Evolutionary conservation across 2,329 filamentous ascomycete genomes (phyloP).

Genomic region (Eutypa lata): DNA sequence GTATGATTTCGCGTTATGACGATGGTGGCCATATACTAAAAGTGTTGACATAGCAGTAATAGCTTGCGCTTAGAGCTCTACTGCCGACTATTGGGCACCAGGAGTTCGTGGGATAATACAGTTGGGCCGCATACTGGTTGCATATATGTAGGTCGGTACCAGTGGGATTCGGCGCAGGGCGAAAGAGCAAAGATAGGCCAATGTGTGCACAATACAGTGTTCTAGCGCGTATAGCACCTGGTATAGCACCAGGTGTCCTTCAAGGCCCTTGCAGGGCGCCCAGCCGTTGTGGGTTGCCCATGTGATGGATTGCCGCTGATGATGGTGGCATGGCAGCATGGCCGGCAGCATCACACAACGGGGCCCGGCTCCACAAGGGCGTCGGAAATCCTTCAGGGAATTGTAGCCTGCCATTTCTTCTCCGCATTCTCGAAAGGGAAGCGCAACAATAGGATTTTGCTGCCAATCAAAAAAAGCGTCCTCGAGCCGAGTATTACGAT

Average conservation of each 20-base stretch:
- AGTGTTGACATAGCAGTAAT: background rate
- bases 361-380: background rate
- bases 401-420: slow-evolving; percentile 17
- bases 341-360: background rate
- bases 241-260: slow-evolving; percentile 4
- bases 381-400: slow-evolving; percentile 1
- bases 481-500: slow-evolving; percentile 18
- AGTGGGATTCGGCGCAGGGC: slow-evolving; percentile 7
- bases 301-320: slow-evolving; percentile 18
- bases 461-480: slow-evolving; percentile 24
- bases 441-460: slow-evolving; percentile 4
- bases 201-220: background rate
- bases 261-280: slow-evolving; percentile 16
- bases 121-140: slow-evolving; percentile 28
- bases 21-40: background rate
- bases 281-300: slow-evolving; percentile 12
- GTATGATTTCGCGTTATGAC: background rate
- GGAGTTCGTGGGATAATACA: slow-evolving; percentile 24
- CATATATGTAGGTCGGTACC: slow-evolving; percentile 18
- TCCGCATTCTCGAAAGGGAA: slow-evolving; percentile 21
- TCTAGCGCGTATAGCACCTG: slow-evolving; percentile 6
- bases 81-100: slow-evolving; percentile 23
- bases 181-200: slow-evolving; percentile 1
- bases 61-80: slow-evolving; percentile 4
- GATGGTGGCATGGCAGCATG: slow-evolving; percentile 12